Evolutionary conservation across 2,329 filamentous ascomycete genomes (phyloP).

Genomic region (Penicillium sp.): DNA sequence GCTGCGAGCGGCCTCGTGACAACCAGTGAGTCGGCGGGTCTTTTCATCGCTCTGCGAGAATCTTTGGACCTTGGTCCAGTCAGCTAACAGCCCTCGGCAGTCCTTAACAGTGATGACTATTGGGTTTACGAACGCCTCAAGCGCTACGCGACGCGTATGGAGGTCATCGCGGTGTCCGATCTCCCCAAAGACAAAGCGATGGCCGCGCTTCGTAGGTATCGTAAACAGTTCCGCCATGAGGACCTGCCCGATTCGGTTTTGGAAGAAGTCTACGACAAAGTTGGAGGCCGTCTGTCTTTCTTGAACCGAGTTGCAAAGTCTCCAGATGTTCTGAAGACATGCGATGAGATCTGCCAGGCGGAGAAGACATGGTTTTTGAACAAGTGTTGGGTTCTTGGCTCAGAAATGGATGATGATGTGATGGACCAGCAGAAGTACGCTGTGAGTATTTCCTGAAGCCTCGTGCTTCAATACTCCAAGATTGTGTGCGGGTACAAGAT

Average conservation of each 20-base stretch:
- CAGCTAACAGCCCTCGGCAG: constrained; percentile 39
- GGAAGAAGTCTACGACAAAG: constrained; percentile 73
- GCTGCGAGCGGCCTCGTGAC: constrained; percentile 86
- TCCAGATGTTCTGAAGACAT: constrained; percentile 69
- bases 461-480: not conserved
- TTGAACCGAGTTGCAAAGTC: constrained; percentile 87
- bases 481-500: not conserved
- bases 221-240: constrained; percentile 70
- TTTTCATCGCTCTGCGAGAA: too few relatives aligned
- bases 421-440: constrained; percentile 98
- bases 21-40: constrained; percentile 35
- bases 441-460: constrained; percentile 46
- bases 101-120: constrained; percentile 96
- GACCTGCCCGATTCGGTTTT: constrained; percentile 48
- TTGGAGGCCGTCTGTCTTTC: constrained; percentile 84
- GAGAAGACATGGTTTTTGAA: constrained; percentile 78
- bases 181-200: constrained; percentile 73
- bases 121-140: constrained; percentile 97
- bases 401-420: constrained; percentile 87
- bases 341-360: constrained; percentile 62
- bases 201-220: constrained; percentile 69
- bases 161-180: constrained; percentile 80
- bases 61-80: not conserved
- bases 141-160: constrained; percentile 88
- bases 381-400: constrained; percentile 69